Conservation (phyloP, 73 alveolate species). For the Tetrahymena malaccensis region DNA sequence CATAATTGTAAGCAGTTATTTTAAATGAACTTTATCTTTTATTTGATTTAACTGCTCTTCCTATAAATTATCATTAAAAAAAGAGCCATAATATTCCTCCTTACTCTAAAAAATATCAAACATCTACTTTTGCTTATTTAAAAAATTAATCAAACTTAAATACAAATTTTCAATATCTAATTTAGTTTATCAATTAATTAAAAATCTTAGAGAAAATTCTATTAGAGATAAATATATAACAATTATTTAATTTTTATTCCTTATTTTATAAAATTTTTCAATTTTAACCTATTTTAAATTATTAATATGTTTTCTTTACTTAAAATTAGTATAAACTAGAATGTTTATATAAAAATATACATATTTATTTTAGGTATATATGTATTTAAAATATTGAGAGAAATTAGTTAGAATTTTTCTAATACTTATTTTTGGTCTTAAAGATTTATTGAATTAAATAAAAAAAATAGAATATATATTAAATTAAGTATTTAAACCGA, state of each 20-base stretch:
- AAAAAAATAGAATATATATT: no score
- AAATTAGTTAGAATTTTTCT: no score
- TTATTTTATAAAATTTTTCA: not conserved
- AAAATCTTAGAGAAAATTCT: not conserved
- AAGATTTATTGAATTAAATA: no score
- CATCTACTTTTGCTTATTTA: not conserved
- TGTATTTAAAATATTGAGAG: no score
- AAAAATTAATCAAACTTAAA: not conserved
- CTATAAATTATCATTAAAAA: not conserved
- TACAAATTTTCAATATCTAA: not conserved
- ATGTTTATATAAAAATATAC: no score
- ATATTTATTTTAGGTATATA: no score
- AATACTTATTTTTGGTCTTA: no score
- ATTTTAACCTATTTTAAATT: not conserved
- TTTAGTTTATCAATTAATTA: not conserved
- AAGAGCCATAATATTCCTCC: not conserved
- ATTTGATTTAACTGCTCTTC: not conserved
- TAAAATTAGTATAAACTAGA: no score
- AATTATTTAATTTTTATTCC: not conserved
- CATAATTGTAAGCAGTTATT: not conserved
- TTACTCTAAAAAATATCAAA: not conserved
- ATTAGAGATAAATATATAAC: not conserved
- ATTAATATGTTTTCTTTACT: no score
- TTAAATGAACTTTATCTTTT: not conserved
- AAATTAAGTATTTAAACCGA: no score